Base-by-base conservation (phyloP, 352 stramenopile genomes). In the Phytophthora citricola region DNA sequence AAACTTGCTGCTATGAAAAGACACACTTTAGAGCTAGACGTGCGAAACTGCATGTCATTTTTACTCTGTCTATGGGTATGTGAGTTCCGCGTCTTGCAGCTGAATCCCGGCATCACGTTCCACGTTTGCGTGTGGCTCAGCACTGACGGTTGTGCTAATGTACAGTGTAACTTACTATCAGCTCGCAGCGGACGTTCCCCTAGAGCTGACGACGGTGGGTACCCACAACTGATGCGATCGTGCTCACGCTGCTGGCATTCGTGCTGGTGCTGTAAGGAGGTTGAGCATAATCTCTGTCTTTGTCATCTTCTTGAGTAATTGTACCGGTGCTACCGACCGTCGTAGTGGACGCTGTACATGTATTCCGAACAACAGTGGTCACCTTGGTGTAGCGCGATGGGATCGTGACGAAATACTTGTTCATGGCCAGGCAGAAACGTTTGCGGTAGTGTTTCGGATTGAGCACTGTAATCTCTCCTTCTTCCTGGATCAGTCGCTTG, bases 331-430 rank as follows among this genome's bases (percentile, higher is more conserved):
- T 74, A 24, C 69, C 64, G 15, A 66, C 44, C 26, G 58, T 74
- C 10, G 58, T 62, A 20, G 52, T 71, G 5, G 61, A 78, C n/a
- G 52, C 61, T n/a, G 77, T 36, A 12, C 31, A 36, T 14, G 8
- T 67, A 27, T 59, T 85, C 31, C 79, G 77, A 26, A 79, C 58
- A 29, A 92, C 76, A 2, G 77, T 91, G 15, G 83, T 94, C 40
- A 94, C 86, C 53, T 92, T 92, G 1, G 86, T 94, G 64, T 94
- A 96, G 5, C 88, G 81, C 24, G 88, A 96, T 12, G 89, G 89
- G 52, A 96, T 93, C 12, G 87, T 90, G 27, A 92, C 83, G 49
- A 96, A 96, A 49, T 96, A 96, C 76, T 94, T 95, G 62, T 88
- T 93, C 89, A 96, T 95, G 3, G 89, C 87, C 5, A 85, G 57